phyloP scores from a whole-genome alignment of 805 yeast species.

The Candida hungchunana region DNA sequence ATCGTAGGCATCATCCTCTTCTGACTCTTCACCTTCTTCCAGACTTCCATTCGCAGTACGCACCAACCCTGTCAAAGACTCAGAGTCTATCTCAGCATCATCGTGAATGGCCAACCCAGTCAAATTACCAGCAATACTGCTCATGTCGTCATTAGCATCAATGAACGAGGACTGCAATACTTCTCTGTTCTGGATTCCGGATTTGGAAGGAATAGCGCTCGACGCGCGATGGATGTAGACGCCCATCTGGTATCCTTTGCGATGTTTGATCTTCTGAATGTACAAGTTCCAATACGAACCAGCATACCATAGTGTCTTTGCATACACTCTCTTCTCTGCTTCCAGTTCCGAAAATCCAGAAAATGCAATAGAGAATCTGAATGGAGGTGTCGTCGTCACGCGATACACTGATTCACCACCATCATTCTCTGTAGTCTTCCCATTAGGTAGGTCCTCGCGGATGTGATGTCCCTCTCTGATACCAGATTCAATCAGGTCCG shows the following conservation, averaged over 20 bases:
- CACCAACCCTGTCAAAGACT: conserved; percentile 3
- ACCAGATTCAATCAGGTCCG: conserved; percentile 31
- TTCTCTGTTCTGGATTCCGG: conserved; percentile 38
- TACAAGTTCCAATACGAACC: conserved; percentile 58
- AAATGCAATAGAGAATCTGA: conserved; percentile 50
- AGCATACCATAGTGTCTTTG: conserved; percentile 54
- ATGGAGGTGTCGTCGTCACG: conserved; percentile 48
- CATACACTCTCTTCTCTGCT: conserved; percentile 45
- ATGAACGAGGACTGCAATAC: conserved; percentile 20
- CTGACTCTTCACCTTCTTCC: conserved; percentile 15
- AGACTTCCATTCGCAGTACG: conserved; percentile 16
- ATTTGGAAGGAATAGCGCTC: conserved; percentile 33
- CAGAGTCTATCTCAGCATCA: conserved; percentile 6
- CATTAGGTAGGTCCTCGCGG: conserved; percentile 16
- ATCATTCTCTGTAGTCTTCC: conserved; percentile 21
- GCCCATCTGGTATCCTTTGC: conserved; percentile 46
- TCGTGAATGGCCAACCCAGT: conserved; percentile 11
- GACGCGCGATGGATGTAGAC: conserved; percentile 52
- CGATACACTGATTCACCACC: conserved; percentile 20
- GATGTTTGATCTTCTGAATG: conserved; percentile 43
- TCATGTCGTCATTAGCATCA: conserved; percentile 9
- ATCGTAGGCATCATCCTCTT: conserved; percentile 24
- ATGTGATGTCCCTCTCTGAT: conserved; percentile 24
- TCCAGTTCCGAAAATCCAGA: conserved; percentile 41
- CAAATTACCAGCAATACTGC: conserved; percentile 7